Evolutionary conservation across 2,329 filamentous ascomycete species (phyloP).

Genomic region (Fusarium burgessii): DNA sequence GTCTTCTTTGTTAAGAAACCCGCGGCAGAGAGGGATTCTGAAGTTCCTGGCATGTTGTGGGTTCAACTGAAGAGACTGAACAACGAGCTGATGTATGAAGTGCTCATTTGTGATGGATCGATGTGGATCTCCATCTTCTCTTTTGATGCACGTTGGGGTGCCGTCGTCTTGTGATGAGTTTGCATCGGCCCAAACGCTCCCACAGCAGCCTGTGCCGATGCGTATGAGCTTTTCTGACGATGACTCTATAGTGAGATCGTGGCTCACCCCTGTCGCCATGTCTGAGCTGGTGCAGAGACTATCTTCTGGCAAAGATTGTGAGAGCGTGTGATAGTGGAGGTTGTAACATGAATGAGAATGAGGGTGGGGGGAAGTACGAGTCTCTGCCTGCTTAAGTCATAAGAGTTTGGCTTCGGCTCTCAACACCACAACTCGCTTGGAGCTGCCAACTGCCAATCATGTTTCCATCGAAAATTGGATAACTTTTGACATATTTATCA

Average conservation of each 20-base stretch:
- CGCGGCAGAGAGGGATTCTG: not conserved
- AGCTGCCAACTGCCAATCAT: not conserved
- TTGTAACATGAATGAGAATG: not conserved
- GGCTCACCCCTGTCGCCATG: not conserved
- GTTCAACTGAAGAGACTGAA: not conserved
- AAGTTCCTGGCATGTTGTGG: conserved; percentile 8
- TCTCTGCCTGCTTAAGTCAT: not conserved
- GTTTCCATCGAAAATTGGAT: too few species aligned
- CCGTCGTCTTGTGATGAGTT: not conserved
- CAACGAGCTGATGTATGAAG: conserved; percentile 19
- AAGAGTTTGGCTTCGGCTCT: not conserved
- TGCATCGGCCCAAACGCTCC: conserved; percentile 28
- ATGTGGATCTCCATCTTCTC: conserved; percentile 23
- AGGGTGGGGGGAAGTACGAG: not conserved
- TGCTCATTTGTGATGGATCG: conserved; percentile 34
- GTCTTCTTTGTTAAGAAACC: conserved; percentile 12
- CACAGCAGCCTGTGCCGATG: conserved; percentile 29
- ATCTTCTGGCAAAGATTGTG: too few species aligned
- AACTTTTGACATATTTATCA: too few species aligned
- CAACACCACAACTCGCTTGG: not conserved
- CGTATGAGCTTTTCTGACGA: conserved; percentile 30
- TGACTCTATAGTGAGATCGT: not conserved
- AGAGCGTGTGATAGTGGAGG: not conserved
- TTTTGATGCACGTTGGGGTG: conserved; percentile 33
- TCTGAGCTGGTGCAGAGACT: not conserved